Base-by-base conservation (phyloP, 2,329 filamentous ascomycete species). In the Colletotrichum aenigma region DNA sequence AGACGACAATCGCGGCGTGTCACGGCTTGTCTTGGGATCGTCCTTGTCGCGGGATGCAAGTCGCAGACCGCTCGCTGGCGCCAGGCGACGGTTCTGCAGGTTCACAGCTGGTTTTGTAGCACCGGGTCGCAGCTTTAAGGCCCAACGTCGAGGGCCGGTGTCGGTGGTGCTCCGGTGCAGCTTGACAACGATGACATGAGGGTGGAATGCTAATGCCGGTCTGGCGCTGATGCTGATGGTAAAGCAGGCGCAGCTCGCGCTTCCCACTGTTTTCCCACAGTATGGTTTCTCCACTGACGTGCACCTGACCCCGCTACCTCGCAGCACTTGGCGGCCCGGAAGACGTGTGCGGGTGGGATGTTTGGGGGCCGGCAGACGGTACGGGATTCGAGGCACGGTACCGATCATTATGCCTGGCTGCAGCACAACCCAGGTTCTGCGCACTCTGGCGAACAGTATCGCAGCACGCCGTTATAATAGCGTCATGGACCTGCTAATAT, bases 1-100 rank as follows among this genome's bases (percentile, higher is more conserved):
- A 74, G 74, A 76, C 65, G 73, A 75, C 56, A 60, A 73, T 69
- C 56, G 65, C 21, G 58, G 58, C 34, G n/a, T 73, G 70, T 65
- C 70, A 69, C 21, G 64, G 58, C 34, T 9, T 73, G 64, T 65
- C 70, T 74, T 74, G 64, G 74, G 74, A 69, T 73, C 48, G 74
- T 66, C 74, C 74, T 76, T 76, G 74, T 76, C 43, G 70, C 43
- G 18, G 48, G 58, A 65, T 48, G 70, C 70, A 73, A 15, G 62
- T 68, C 48, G 74, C 64, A 55, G 64, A 61, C 70, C 70, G 73
- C 73, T 69, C 65, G 18, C 13, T 65, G n/a, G 48, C 21, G 28
- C 58, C 70, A 32, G 28, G 38, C 48, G 28, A 28, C 32, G n/a
- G 24, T 8, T 67, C 26, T 55, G n/a, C 38, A 55, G 43, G 43